Base-by-base conservation (phyloP, 192 early-diverging fungal species). In the Rhizoclosmatium sp. region DNA sequence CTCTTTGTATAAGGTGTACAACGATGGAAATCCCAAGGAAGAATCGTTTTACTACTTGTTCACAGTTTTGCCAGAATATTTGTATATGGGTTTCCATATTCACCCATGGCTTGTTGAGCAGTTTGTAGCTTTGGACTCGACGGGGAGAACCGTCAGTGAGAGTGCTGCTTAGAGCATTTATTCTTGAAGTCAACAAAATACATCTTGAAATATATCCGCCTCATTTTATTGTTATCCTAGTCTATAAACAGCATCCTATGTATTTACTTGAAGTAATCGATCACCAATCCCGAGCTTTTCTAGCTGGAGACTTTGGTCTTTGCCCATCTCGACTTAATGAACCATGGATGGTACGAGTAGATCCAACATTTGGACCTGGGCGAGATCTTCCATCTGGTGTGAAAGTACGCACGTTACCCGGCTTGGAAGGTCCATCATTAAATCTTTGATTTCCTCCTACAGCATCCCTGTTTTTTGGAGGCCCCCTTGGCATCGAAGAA, bases 1-100 rank as follows among this genome's bases (percentile, higher is more conserved):
- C 62, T n/a, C 14, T 23, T 41, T 65, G 21, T 65, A 65, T 31
- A 65, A 65, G 23, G 31, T n/a, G 16, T 65, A 65, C 62, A 65
- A 65, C 62, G 23, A 41, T 23, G 62, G 62, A 10, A 9, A 12
- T 31, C 10, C 10, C 40, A 1, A 65, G 9, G 62, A 65, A 65
- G 23, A 10, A 9, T 65, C 10, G 16, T 65, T 65, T 41, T 65
- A 65, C 40, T n/a, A 14, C 54, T n/a, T 41, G 62, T 58, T 58
- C 56, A 65, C 62, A 23, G 9, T 65, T 65, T n/a, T 65, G 21
- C 62, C 62, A 10, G 62, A 65, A 23, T 65, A n/a, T 9, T 12
- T 65, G 9, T 65, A 31, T 41, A 65, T 65, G 62, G n/a, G n/a
- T 9, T 65, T 65, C 40, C 31, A 65, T 41, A 10, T 65, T n/a